Evolutionary conservation across 2,329 filamentous ascomycete species (phyloP).

Genomic region (Colletotrichum tropicale): DNA sequence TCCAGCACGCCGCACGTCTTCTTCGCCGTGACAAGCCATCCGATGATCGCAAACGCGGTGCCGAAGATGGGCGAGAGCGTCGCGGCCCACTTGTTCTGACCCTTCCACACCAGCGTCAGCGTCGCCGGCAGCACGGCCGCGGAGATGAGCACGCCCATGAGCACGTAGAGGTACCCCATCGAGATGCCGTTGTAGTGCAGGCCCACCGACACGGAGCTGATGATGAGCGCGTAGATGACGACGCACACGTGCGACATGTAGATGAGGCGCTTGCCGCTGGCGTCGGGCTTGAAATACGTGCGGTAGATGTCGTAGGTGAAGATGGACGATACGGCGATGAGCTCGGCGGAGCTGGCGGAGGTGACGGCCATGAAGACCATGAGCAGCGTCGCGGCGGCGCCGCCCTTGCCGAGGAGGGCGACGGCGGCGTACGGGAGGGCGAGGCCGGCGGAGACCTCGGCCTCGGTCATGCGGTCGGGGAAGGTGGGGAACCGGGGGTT

Average conservation of each 20-base stretch:
- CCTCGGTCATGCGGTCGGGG: slow-evolving; percentile 69
- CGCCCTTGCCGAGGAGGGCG: slow-evolving; percentile 77
- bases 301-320: slow-evolving; percentile 89
- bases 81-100: slow-evolving; percentile 77
- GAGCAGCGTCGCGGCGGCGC: slow-evolving; percentile 74
- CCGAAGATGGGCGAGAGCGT: slow-evolving; percentile 71
- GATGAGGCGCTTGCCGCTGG: slow-evolving; percentile 78
- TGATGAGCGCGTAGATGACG: slow-evolving; percentile 72
- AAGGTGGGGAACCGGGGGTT: slow-evolving; percentile 71
- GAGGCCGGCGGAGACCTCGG: slow-evolving; percentile 76
- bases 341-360: slow-evolving; percentile 75
- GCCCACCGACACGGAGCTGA: slow-evolving; percentile 79
- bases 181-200: slow-evolving; percentile 76
- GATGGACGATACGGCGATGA: slow-evolving; percentile 84
- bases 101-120: slow-evolving; percentile 79
- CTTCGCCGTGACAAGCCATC: slow-evolving; percentile 78
- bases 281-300: slow-evolving; percentile 81
- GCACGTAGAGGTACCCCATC: slow-evolving; percentile 87
- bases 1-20: slow-evolving; percentile 71
- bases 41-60: slow-evolving; percentile 68
- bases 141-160: slow-evolving; percentile 92
- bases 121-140: slow-evolving; percentile 84
- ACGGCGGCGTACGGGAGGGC: slow-evolving; percentile 80
- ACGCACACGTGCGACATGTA: slow-evolving; percentile 80
- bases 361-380: slow-evolving; percentile 88